Base-by-base conservation (phyloP, 2,329 filamentous ascomycete genomes). In the Penicillium sp. region DNA sequence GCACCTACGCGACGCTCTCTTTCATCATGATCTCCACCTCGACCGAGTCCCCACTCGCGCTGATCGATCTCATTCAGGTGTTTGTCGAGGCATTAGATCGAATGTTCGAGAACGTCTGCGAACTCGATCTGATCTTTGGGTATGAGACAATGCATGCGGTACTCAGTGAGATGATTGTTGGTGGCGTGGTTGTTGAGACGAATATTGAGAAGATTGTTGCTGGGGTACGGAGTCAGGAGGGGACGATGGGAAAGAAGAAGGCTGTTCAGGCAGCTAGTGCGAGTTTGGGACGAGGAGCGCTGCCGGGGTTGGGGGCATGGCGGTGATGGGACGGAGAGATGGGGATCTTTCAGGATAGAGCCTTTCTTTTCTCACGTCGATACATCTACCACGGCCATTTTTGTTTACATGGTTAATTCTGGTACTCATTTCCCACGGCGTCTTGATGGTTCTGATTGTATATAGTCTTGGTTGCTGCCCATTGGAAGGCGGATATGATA, bases 11-110 rank as follows among this genome's bases (percentile, higher is more conserved):
- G 10, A 99, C 95, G 0, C 89, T 99, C 63, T 98, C 96, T 81
- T 99, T 99, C 82, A 99, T 99, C 78, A 84, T 99, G 75, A 99
- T 99, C 73, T 95, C 90, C 38, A 99, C 96, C 4, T 92, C 93
- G 5, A 97, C 95, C 61, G 95, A 99, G 79, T 97, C 92, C 0
- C 95, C 95, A 0, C 89, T 99, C 3, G 95, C 95, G 0, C 85
- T 99, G 26, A 93, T 99, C 64, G 95, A 99, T 77, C 82, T 99
- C 57, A 98, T 99, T 67, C 95, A 99, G 79, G 95, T 99, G 62
- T 99, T 97, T 72, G 95, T 99, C 65, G 95, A 99, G 79, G 89
- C 94, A 0, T 85, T 99, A 38, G 95, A 99, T 77, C 88, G 92
- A 66, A 84, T 99, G 43, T 99, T 99, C 75, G 95, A 98, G 80